Evolutionary conservation across 192 early-diverging fungal species (phyloP).

Genomic region (Backusella liffmaniae): DNA sequence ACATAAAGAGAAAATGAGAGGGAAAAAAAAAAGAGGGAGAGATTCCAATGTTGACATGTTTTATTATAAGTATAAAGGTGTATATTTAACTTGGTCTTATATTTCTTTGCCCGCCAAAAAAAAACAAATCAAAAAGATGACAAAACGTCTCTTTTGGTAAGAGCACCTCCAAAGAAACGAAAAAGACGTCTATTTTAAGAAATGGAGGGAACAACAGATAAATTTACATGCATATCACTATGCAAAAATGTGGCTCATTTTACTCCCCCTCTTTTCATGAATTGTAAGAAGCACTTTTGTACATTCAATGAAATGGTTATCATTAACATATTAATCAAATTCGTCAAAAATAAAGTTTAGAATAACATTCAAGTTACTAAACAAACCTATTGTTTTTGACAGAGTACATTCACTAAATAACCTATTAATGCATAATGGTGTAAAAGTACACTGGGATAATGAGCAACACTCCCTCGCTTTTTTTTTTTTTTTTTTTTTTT

Average conservation of each 20-base stretch:
- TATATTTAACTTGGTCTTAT: not conserved
- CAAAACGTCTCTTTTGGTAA: not conserved
- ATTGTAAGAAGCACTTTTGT: not conserved
- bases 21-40: not conserved
- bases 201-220: not conserved
- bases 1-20: not conserved
- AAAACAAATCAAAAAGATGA: not conserved
- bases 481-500: too few relatives aligned
- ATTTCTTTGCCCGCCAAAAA: not conserved
- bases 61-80: not conserved
- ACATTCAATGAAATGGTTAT: not conserved
- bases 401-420: not conserved
- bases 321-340: not conserved
- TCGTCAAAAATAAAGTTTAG: not conserved
- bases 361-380: not conserved
- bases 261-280: not conserved
- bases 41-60: not conserved
- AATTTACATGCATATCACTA: not conserved
- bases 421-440: not conserved
- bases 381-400: not conserved
- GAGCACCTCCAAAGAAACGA: not conserved
- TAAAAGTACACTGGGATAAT: not conserved
- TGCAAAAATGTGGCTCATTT: not conserved
- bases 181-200: not conserved
- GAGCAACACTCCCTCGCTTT: not conserved